A percentile compares a stretch with the other conserved stretches of the same genome.
Conservation (phyloP, 352 stramenopile species). For the Phytophthora brassicae region DNA sequence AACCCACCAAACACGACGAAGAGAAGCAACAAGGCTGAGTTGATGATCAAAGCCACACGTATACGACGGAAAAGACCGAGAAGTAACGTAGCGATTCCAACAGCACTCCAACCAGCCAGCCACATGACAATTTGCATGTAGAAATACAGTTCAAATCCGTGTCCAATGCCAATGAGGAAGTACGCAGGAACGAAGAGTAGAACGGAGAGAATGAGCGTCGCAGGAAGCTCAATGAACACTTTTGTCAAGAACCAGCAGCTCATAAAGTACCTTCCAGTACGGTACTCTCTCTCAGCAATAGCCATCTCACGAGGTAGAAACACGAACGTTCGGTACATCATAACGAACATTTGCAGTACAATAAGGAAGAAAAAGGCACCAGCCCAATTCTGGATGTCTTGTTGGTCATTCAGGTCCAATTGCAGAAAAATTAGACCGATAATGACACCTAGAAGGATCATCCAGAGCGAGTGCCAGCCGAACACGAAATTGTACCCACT, state of each 20-base stretch:
- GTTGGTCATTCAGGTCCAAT: constrained; percentile 35
- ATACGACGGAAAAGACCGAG: constrained; percentile 39
- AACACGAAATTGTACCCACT: constrained; percentile 40
- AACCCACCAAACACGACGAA: constrained; percentile 51
- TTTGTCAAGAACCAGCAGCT: constrained; percentile 41
- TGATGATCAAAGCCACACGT: constrained; percentile 31
- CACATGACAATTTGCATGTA: constrained; percentile 55
- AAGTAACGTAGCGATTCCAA: constrained; percentile 34
- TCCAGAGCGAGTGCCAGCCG: constrained; percentile 42
- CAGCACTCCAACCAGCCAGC: constrained; percentile 35
- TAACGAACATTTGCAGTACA: constrained; percentile 41
- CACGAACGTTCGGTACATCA: constrained; percentile 30
- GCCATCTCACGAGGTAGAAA: constrained; percentile 35
- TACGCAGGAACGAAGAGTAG: constrained; percentile 46
- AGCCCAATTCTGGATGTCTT: constrained; percentile 48
- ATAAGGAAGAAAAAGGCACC: constrained; percentile 49
- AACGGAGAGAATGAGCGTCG: constrained; percentile 41
- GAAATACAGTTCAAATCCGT: constrained; percentile 46
- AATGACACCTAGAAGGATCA: constrained; percentile 40
- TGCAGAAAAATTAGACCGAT: constrained; percentile 54
- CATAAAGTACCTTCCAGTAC: constrained; percentile 30
- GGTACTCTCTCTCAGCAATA: constrained; percentile 32
- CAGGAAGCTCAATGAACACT: constrained; percentile 37
- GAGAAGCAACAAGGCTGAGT: constrained; percentile 35
- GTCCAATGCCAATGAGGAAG: constrained; percentile 44